Base-by-base conservation (phyloP, 805 yeast genomes). In the Candida cerambycidarum region DNA sequence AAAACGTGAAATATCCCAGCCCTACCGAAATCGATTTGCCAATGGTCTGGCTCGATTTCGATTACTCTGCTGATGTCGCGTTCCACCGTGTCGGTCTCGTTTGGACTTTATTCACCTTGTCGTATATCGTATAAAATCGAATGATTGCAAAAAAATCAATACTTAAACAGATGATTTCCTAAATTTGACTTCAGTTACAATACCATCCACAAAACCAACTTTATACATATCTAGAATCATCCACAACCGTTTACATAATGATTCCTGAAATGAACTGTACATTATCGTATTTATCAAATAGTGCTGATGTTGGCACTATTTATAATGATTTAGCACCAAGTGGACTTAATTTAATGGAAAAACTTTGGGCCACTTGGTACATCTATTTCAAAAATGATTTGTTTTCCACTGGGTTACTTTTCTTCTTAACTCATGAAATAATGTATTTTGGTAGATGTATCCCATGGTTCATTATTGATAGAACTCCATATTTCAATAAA, bases 391-490 rank as follows among this genome's bases (percentile, higher is more conserved):
- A 80, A 54, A 92, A 92, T 63, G 99, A 92, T 65, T 74, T 85
- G 25, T 74, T 92, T 48, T 97, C 98, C 40, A 92, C 98, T 1
- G 99, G 98, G 4, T 63, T 89, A 35, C 67, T 92, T 63, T 83
- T 89, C 58, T 88, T 92, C 62, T 56, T 76, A 31, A 70, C 88
- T 43, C 99, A 92, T 65, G 99, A 92, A 67, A 51, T 85, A 40
- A 79, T 87, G 78, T 92, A 92, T 69, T 92, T 93, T 62, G 93
- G 92, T 41, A 80, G 98, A 61, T 85, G 90, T 58, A 58, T 92
- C 51, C 98, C 98, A 15, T 92, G 97, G 97, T 78, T 79, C 62
- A 76, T 92, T 50, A 78, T 92, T 52, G 98, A 90, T 63, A 74
- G 78, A 56, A 80, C 89, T 46, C 95, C 96, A 30, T 87, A 77